These are phyloP conservation scores for Nakaseomyces bracarensis DNA, from an alignment of 1,139 yeast genomes.

Conservation along the genomic window DNA sequence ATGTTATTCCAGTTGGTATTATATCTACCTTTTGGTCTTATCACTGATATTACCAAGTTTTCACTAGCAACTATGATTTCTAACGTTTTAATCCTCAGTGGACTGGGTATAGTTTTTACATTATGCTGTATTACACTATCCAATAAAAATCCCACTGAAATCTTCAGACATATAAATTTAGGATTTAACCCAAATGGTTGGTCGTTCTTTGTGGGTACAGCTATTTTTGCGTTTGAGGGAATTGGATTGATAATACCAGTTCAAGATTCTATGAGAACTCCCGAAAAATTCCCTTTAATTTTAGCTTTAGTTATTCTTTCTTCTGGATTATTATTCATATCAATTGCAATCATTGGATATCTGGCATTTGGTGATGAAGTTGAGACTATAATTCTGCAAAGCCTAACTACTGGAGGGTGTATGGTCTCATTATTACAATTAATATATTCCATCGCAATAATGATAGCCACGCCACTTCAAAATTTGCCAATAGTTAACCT, in stretches of 20 bases:
- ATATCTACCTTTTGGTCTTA: constrained; percentile 59
- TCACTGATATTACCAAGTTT: constrained; percentile 63
- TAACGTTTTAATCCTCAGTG: constrained; percentile 57
- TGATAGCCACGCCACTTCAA: constrained; percentile 68
- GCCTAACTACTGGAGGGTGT: constrained; percentile 54
- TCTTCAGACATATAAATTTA: constrained; percentile 32
- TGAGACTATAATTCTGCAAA: constrained; percentile 59
- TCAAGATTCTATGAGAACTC: constrained; percentile 66
- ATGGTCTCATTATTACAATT: constrained; percentile 58
- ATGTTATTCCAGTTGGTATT: constrained; percentile 50
- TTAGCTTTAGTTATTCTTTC: constrained; percentile 49
- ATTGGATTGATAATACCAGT: constrained; percentile 71
- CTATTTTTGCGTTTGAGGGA: constrained; percentile 76
- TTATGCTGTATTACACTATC: constrained; percentile 38
- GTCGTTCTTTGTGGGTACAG: constrained; percentile 72
- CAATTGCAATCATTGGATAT: constrained; percentile 61
- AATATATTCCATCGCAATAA: constrained; percentile 63
- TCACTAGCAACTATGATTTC: constrained; percentile 62
- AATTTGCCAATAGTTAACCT: constrained; percentile 69
- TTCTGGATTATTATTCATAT: constrained; percentile 52
- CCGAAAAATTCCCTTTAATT: constrained; percentile 62
- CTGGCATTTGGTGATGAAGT: constrained; percentile 58
- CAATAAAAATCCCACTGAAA: constrained; percentile 20
- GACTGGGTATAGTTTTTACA: constrained; percentile 54
- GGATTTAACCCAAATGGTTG: constrained; percentile 51